A percentile compares a stretch with the other conserved stretches of the same genome.
Conservation (phyloP, 345 rosid genomes). For the Eucalyptus leucophloia region DNA sequence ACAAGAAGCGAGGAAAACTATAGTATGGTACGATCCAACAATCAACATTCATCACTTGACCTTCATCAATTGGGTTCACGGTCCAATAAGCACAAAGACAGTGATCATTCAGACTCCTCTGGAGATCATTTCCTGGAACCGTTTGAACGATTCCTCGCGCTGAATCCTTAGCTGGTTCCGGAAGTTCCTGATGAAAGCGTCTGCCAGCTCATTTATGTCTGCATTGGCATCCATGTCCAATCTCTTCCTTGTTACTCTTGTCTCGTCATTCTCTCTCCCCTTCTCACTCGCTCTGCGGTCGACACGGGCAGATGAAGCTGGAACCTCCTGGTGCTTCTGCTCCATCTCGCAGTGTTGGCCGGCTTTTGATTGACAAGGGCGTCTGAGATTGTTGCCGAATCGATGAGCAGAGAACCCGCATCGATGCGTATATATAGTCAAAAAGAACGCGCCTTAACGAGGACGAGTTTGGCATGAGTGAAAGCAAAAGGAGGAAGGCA, state of each 20-base stretch:
- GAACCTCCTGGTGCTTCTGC: background rate
- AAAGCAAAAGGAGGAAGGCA: background rate
- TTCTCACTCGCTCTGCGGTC: background rate
- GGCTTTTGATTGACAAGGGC: background rate
- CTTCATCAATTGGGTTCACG: background rate
- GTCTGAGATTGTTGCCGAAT: background rate
- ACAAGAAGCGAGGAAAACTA: background rate
- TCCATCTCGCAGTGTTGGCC: background rate
- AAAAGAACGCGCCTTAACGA: background rate
- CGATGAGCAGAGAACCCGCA: background rate
- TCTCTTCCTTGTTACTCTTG: background rate
- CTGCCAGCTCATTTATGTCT: conserved; percentile 10
- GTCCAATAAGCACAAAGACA: background rate
- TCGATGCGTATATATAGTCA: background rate
- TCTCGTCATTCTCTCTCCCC: background rate
- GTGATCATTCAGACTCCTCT: background rate
- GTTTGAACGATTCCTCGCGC: conserved; percentile 12
- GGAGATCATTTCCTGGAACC: conserved; percentile 7
- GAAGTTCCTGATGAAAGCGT: conserved; percentile 21
- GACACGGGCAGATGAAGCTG: background rate
- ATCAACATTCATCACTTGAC: background rate
- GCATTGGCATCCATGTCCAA: background rate
- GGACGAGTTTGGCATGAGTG: background rate
- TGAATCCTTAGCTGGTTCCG: conserved; percentile 13
- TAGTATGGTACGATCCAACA: background rate